Conservation (phyloP, 352 stramenopile genomes). For the Globisporangium alternatum region DNA sequence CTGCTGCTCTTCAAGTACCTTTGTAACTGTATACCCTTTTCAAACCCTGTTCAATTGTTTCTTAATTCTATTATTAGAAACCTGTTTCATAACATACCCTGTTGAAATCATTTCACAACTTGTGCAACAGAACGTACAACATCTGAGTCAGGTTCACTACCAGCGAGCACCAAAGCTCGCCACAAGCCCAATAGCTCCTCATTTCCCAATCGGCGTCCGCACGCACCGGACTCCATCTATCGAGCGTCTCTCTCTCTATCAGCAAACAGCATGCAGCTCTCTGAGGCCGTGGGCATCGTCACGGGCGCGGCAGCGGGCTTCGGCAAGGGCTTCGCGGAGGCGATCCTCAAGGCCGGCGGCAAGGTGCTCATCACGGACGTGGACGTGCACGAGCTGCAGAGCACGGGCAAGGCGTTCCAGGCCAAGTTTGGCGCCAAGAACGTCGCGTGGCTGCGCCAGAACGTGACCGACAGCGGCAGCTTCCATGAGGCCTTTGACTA, state of each 20-base stretch:
- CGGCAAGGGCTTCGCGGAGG: slow-evolving; percentile 58
- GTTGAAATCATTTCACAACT: background rate
- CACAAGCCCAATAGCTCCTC: background rate
- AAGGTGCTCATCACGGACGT: slow-evolving; percentile 80
- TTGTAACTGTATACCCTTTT: background rate
- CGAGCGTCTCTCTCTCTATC: background rate
- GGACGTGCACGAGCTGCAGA: slow-evolving; percentile 55
- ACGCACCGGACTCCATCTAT: background rate
- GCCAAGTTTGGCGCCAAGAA: slow-evolving; percentile 44
- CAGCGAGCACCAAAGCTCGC: background rate
- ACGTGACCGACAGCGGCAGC: slow-evolving; percentile 62
- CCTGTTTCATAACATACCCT: background rate
- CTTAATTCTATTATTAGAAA: background rate
- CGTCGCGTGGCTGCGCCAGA: slow-evolving; percentile 63
- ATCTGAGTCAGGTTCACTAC: background rate
- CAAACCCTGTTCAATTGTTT: too few relatives aligned
- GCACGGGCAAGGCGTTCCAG: slow-evolving; percentile 56
- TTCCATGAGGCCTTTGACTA: slow-evolving; percentile 64
- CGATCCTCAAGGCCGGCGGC: slow-evolving; percentile 45
- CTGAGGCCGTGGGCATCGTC: slow-evolving; percentile 59
- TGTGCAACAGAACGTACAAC: background rate
- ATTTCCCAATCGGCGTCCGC: slow-evolving; percentile 2
- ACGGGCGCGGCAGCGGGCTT: slow-evolving; percentile 69
- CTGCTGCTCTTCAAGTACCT: slow-evolving; percentile 11
- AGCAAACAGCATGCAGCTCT: slow-evolving; percentile 49